Conservation (phyloP, 2,329 filamentous ascomycete genomes). For the Clonostachys rosea region DNA sequence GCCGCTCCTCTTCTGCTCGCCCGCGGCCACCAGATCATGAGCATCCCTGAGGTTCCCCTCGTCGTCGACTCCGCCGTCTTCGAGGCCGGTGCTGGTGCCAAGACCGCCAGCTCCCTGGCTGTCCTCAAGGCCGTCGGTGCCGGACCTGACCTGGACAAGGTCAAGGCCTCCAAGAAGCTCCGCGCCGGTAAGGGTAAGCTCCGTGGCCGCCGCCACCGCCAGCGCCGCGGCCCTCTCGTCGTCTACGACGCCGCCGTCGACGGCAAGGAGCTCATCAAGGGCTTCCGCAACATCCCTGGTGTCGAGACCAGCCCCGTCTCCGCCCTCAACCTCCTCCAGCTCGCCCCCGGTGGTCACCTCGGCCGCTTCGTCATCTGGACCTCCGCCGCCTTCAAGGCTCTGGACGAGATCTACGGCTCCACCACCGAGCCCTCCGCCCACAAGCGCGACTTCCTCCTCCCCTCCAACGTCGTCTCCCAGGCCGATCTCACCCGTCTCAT, state of each 20-base stretch:
- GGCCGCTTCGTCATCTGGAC: slow-evolving; percentile 99
- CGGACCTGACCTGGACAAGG: slow-evolving; percentile 87
- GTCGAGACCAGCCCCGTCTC: slow-evolving; percentile 95
- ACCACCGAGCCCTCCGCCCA: slow-evolving; percentile 84
- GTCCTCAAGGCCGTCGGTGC: slow-evolving; percentile 92
- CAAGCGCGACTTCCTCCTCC: slow-evolving; percentile 99
- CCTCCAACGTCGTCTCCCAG: slow-evolving; percentile 87
- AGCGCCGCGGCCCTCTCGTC: slow-evolving; percentile 95
- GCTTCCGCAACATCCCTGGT: slow-evolving; percentile 98
- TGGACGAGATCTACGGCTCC: slow-evolving; percentile 95
- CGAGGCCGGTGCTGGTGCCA: slow-evolving; percentile 71
- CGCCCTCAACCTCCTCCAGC: slow-evolving; percentile 96
- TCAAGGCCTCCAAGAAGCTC: slow-evolving; percentile 93
- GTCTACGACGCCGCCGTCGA: slow-evolving; percentile 96
- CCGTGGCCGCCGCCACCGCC: slow-evolving; percentile 90
- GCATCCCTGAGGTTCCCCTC: slow-evolving; percentile 92
- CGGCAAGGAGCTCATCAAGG: slow-evolving; percentile 87
- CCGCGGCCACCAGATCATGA: slow-evolving; percentile 92
- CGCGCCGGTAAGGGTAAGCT: slow-evolving; percentile 99
- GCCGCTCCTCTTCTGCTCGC: slow-evolving; percentile 92
- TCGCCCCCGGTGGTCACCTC: slow-evolving; percentile 97
- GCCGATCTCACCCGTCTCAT: slow-evolving; percentile 95
- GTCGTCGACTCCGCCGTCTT: slow-evolving; percentile 91
- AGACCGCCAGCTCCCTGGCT: slow-evolving; percentile 81
- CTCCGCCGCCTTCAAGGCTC: slow-evolving; percentile 91